Evolutionary conservation across 2,329 filamentous ascomycete species (phyloP).

Genomic region (Pyricularia grisea): DNA sequence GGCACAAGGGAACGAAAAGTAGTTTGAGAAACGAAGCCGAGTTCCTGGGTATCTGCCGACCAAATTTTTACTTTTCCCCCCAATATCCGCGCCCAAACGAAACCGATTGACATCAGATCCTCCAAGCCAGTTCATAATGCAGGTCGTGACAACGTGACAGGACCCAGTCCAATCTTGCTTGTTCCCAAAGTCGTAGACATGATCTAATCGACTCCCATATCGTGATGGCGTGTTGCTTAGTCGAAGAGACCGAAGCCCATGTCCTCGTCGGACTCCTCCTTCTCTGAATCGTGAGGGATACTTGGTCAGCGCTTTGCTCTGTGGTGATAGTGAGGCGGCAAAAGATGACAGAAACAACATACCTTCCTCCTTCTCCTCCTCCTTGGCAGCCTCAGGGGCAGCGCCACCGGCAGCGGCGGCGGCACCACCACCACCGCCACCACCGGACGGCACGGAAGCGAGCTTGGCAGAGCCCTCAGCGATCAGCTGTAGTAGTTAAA

Average conservation of each 20-base stretch:
- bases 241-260: constrained; percentile 72
- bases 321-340: background rate
- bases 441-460: constrained; percentile 92
- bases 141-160: constrained; percentile 6
- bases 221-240: constrained; percentile 34
- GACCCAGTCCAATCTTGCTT: background rate
- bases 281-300: constrained; percentile 28
- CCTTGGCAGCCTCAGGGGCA: constrained; percentile 52
- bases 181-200: constrained; percentile 1
- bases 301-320: background rate
- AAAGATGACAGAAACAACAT: constrained; percentile 39
- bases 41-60: constrained; percentile 1
- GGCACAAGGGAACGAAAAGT: background rate
- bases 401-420: constrained; percentile 58
- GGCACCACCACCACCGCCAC: constrained; percentile 61
- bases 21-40: background rate
- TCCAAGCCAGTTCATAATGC: constrained; percentile 10
- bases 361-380: constrained; percentile 74
- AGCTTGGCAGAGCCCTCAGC: constrained; percentile 84
- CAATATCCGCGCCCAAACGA: constrained; percentile 8
- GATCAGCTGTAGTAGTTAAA: constrained; percentile 59
- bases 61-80: constrained; percentile 7
- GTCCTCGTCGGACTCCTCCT: constrained; percentile 66
- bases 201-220: background rate
- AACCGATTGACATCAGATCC: background rate